These are phyloP conservation scores for Heterobasidion parviporum DNA, from an alignment of 1,284 basidiomycete species.

Conservation along the genomic window DNA sequence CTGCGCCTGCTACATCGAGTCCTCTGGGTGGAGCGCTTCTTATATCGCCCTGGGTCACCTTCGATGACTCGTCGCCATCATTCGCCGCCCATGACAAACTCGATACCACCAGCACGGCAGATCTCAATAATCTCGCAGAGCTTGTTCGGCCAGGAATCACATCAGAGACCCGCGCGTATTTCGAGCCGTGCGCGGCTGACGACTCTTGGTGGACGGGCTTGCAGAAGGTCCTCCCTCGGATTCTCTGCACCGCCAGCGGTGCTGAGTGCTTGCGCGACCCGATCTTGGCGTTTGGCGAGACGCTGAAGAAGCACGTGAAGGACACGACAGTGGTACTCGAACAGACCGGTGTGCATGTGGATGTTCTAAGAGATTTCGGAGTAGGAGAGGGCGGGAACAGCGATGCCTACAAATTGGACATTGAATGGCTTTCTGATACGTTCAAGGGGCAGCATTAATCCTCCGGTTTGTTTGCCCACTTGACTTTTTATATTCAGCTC, in stretches of 20 bases:
- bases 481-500: too few relatives aligned
- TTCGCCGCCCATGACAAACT: not conserved
- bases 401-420: too few relatives aligned
- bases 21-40: slow-evolving; percentile 20
- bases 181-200: not conserved
- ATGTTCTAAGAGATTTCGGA: too few relatives aligned
- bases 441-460: too few relatives aligned
- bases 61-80: slow-evolving; percentile 8
- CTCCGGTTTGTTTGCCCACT: too few relatives aligned
- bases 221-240: not conserved
- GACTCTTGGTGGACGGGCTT: not conserved
- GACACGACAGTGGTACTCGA: not conserved
- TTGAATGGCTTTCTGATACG: too few relatives aligned
- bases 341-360: not conserved
- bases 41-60: slow-evolving; percentile 26
- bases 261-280: not conserved
- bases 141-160: not conserved
- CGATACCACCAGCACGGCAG: not conserved
- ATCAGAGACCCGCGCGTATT: not conserved
- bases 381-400: too few relatives aligned
- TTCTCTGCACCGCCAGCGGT: not conserved
- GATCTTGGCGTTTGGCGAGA: not conserved
- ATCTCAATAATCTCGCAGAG: not conserved
- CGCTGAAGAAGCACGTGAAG: not conserved
- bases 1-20: slow-evolving; percentile 8